Conservation (phyloP, 371 early-diverging fungal species). For the Mucor indicus region DNA sequence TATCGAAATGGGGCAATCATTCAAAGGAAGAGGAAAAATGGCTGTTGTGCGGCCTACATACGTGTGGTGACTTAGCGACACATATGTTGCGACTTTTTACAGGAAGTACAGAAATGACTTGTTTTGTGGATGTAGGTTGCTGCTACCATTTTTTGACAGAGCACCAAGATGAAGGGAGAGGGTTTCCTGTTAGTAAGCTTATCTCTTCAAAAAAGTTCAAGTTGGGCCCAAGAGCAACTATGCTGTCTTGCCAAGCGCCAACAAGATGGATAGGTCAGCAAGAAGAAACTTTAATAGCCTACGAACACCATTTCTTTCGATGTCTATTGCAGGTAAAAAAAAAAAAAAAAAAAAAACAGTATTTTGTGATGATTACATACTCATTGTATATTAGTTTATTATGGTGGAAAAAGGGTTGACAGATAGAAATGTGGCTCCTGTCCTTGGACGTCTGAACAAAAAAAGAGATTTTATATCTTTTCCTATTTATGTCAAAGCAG, state of each 20-base stretch:
- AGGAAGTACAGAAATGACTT: conserved; percentile 54
- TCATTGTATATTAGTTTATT: conserved; percentile 18
- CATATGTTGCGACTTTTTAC: conserved; percentile 69
- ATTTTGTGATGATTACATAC: no score
- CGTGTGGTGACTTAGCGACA: conserved; percentile 81
- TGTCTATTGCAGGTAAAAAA: conserved; percentile 59
- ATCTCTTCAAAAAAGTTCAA: conserved; percentile 17
- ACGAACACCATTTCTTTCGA: conserved; percentile 72
- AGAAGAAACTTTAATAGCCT: conserved; percentile 52
- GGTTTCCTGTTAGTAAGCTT: conserved; percentile 54
- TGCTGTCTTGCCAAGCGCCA: conserved; percentile 84
- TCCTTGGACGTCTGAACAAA: conserved; percentile 56
- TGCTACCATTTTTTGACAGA: conserved; percentile 76
- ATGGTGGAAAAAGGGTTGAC: conserved; percentile 60
- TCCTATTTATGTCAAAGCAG: conserved; percentile 30
- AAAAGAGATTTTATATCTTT: conserved; percentile 43
- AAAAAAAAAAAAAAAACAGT: no score
- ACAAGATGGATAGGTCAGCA: conserved; percentile 65
- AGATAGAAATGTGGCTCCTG: conserved; percentile 45
- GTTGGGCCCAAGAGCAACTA: conserved; percentile 72
- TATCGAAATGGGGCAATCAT: conserved; percentile 33
- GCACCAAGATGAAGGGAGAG: neutral
- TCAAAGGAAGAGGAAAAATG: conserved; percentile 33
- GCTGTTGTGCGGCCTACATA: conserved; percentile 81
- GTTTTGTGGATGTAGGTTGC: conserved; percentile 82